Evolutionary conservation across 345 rosid genomes (phyloP).

Genomic region (Combretum micranthum): DNA sequence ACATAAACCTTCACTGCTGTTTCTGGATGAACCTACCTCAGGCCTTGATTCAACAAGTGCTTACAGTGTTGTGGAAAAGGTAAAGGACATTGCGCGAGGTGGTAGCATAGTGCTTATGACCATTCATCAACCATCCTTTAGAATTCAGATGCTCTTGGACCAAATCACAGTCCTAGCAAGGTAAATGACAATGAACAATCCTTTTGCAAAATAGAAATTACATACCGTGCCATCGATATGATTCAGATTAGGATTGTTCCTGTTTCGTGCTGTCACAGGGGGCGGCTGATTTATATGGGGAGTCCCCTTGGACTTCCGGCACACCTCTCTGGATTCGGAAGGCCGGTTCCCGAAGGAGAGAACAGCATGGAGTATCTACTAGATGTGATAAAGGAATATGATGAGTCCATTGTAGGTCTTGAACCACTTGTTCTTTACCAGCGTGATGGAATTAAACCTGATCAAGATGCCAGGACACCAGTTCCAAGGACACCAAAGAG

Average conservation of each 20-base stretch:
- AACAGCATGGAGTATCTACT: conserved; percentile 69
- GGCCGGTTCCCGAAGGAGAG: conserved; percentile 69
- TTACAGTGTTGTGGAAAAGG: conserved; percentile 75
- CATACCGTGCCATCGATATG: too few species aligned
- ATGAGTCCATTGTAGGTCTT: conserved; percentile 54
- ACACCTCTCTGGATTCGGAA: conserved; percentile 55
- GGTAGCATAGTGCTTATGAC: conserved; percentile 77
- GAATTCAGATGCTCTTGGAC: conserved; percentile 57
- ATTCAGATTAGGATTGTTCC: too few species aligned
- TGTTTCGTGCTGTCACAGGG: conserved; percentile 21
- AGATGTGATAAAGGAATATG: conserved; percentile 68
- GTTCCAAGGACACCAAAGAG: conserved; percentile 28
- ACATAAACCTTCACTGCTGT: conserved; percentile 69
- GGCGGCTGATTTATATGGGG: conserved; percentile 48
- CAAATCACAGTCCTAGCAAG: conserved; percentile 38
- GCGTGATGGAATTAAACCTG: conserved; percentile 49
- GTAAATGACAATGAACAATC: conserved; percentile 5
- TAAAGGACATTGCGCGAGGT: conserved; percentile 63
- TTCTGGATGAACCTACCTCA: conserved; percentile 89
- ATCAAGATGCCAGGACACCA: conserved; percentile 37
- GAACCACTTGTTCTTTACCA: conserved; percentile 59
- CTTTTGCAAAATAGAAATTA: too few species aligned
- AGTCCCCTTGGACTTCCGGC: conserved; percentile 42
- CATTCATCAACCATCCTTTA: conserved; percentile 65
- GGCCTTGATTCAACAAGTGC: conserved; percentile 86